phyloP scores from a whole-genome alignment of 257 asterid species.

The Apocynum venetum region DNA sequence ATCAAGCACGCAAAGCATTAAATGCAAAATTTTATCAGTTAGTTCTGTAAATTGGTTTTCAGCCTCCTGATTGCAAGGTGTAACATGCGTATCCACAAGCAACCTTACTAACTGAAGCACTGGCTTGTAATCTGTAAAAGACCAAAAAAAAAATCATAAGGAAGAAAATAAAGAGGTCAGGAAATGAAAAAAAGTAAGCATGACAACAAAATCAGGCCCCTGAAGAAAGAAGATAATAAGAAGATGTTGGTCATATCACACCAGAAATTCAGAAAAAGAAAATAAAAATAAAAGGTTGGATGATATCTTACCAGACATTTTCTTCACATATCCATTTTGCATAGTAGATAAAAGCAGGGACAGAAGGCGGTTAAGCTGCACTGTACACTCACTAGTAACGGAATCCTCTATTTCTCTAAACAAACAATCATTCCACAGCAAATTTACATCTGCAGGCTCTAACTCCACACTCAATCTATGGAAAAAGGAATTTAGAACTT shows the following conservation, averaged over 20 bases:
- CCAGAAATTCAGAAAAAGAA: background rate
- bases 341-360: constrained; percentile 53
- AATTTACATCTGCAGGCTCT: constrained; percentile 42
- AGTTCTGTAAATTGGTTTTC: constrained; percentile 38
- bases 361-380: constrained; percentile 53
- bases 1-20: constrained; percentile 60
- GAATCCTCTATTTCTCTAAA: constrained; percentile 42
- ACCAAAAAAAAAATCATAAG: background rate
- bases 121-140: constrained; percentile 48
- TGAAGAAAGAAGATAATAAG: background rate
- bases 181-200: constrained; percentile 9
- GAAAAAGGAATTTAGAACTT: constrained; percentile 55
- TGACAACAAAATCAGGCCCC: background rate
- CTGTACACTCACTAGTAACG: constrained; percentile 32
- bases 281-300: background rate
- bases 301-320: constrained; percentile 53
- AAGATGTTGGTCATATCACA: background rate
- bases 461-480: constrained; percentile 57
- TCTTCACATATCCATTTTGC: constrained; percentile 43
- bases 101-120: constrained; percentile 48
- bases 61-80: constrained; percentile 27
- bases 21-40: constrained; percentile 50
- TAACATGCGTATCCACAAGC: constrained; percentile 48
- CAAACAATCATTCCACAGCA: constrained; percentile 49
- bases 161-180: constrained; percentile 10